Evolutionary conservation across 345 rosid genomes (phyloP).

Genomic region (Mercurialis annua): DNA sequence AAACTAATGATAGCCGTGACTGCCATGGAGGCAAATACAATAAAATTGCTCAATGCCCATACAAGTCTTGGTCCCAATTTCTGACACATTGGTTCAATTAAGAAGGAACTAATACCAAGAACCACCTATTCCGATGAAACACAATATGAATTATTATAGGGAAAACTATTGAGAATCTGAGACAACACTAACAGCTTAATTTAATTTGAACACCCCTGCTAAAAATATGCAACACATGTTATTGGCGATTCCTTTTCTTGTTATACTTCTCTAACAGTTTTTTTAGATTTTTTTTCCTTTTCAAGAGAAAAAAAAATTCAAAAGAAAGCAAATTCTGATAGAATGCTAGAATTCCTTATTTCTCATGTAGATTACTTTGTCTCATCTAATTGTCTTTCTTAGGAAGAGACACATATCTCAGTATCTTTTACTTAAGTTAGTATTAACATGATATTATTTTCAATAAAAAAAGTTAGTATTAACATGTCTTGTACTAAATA

Average conservation of each 20-base stretch:
- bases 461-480: neutral
- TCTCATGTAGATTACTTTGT: neutral
- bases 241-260: neutral
- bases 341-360: neutral
- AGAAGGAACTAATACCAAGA: constrained; percentile 90
- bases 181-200: neutral
- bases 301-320: no score
- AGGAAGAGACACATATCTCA: neutral
- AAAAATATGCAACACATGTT: neutral
- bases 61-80: constrained; percentile 72
- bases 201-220: neutral
- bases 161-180: neutral
- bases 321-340: neutral
- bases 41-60: constrained; percentile 89
- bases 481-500: neutral
- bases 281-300: neutral
- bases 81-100: constrained; percentile 87
- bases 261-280: neutral
- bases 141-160: neutral
- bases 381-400: neutral
- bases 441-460: neutral
- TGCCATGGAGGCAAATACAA: constrained; percentile 85
- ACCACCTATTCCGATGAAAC: constrained; percentile 51
- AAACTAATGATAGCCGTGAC: constrained; percentile 73
- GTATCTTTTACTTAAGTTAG: neutral